These are phyloP conservation scores for Cyphellophora attinorum DNA, from an alignment of 2,329 filamentous ascomycete species.

Conservation along the genomic window DNA sequence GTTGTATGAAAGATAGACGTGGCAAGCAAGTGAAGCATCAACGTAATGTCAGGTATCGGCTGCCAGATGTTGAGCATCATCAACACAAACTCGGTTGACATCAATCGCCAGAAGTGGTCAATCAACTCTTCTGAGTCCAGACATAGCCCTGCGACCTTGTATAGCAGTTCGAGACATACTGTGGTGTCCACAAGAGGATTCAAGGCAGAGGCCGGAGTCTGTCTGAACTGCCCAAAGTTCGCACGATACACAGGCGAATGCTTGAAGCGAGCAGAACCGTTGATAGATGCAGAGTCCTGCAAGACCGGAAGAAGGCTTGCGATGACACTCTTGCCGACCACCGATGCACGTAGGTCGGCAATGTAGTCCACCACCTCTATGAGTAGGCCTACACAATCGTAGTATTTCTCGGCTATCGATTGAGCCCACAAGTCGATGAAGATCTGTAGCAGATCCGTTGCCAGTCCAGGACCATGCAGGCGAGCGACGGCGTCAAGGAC, in stretches of 20 bases:
- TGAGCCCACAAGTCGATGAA: constrained; percentile 47
- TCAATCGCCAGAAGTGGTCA: constrained; percentile 44
- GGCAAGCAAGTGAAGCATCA: constrained; percentile 45
- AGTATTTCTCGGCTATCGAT: constrained; percentile 45
- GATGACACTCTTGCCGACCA: constrained; percentile 27
- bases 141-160: constrained; percentile 40
- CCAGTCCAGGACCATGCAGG: constrained; percentile 34
- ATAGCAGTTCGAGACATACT: constrained; percentile 45
- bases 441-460: constrained; percentile 38
- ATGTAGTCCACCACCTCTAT: constrained; percentile 31
- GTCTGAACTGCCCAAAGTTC: constrained; percentile 27
- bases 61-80: constrained; percentile 51
- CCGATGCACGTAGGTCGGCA: constrained; percentile 27
- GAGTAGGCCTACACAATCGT: constrained; percentile 31
- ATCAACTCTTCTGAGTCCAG: constrained; percentile 27
- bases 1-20: constrained; percentile 44
- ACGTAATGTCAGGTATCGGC: constrained; percentile 44
- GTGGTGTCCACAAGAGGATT: constrained; percentile 43
- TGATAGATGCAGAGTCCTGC: constrained; percentile 40
- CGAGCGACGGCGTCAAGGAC: constrained; percentile 42
- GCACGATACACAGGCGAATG: constrained; percentile 33
- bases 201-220: constrained; percentile 32
- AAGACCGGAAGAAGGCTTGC: constrained; percentile 29
- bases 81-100: constrained; percentile 48
- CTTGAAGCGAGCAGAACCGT: constrained; percentile 42